These are phyloP conservation scores for Allium sativum DNA, from an alignment of 106 monocot species.

Conservation along the genomic window DNA sequence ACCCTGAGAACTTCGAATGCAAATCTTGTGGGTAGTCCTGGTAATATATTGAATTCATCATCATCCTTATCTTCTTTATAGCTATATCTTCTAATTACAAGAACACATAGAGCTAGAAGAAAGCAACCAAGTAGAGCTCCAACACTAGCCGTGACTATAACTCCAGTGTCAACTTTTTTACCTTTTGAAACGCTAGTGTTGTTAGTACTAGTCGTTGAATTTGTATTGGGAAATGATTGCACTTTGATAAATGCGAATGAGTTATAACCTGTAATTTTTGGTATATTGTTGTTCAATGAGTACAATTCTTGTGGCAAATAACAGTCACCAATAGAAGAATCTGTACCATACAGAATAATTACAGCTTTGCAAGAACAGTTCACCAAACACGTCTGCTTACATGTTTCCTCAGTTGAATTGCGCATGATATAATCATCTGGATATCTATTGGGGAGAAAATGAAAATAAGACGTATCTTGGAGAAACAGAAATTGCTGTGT, in stretches of 20 bases:
- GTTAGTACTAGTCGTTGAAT: background rate
- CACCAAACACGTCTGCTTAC: conserved; percentile 35
- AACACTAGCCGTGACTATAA: no score
- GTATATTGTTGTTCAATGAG: conserved; percentile 20
- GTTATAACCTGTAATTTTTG: conserved; percentile 8
- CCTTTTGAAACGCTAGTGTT: background rate
- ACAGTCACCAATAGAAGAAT: conserved; percentile 25
- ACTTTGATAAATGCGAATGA: conserved; percentile 39
- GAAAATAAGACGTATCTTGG: conserved; percentile 16
- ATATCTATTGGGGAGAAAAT: background rate
- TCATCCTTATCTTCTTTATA: conserved; percentile 4
- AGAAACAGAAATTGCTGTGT: conserved; percentile 15
- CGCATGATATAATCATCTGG: no score
- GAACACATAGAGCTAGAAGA: background rate
- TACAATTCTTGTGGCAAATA: conserved; percentile 26
- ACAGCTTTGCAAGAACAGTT: conserved; percentile 32
- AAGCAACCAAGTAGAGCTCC: background rate
- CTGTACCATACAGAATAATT: conserved; percentile 13
- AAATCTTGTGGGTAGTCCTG: conserved; percentile 27
- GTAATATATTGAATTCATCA: conserved; percentile 5
- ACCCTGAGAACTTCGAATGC: conserved; percentile 23
- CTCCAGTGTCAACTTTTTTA: background rate
- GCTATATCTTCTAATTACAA: conserved; percentile 4
- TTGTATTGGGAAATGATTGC: background rate
- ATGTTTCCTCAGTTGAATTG: conserved; percentile 9